Evolutionary conservation across 2,329 filamentous ascomycete genomes (phyloP).

Genomic region (Neopestalotiopsis sp.): DNA sequence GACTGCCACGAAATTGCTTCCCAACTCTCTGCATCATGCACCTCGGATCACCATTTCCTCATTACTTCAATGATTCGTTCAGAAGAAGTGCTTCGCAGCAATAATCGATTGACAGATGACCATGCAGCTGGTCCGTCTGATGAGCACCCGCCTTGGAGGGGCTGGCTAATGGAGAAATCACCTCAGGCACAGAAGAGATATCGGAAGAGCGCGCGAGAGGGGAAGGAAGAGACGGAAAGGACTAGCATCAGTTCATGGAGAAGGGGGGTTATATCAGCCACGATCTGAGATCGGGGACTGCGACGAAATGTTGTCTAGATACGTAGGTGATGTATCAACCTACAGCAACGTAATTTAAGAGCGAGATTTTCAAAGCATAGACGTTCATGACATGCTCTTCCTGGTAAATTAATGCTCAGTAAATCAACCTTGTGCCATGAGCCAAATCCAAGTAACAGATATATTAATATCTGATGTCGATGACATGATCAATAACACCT

Average conservation of each 20-base stretch:
- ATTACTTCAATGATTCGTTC: neutral
- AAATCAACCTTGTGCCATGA: neutral
- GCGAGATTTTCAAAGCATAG: neutral
- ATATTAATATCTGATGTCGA: neutral
- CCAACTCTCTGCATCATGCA: neutral
- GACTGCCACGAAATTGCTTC: neutral
- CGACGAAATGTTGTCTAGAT: conserved; percentile 9
- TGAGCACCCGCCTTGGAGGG: too few species aligned
- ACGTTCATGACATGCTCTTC: neutral
- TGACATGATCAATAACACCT: neutral
- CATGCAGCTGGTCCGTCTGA: neutral
- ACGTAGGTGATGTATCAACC: conserved; percentile 1
- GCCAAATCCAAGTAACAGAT: neutral
- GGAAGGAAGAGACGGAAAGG: neutral
- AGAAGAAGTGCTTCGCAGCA: neutral
- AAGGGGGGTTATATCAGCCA: neutral
- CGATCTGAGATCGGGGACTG: conserved; percentile 9
- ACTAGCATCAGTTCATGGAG: neutral
- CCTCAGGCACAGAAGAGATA: neutral
- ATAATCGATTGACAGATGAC: neutral
- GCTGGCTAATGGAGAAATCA: neutral
- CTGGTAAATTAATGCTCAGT: neutral
- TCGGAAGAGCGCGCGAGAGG: neutral
- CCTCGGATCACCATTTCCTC: conserved; percentile 2
- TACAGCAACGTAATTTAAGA: conserved; percentile 11